phyloP scores from a whole-genome alignment of 768 basidiomycete genomes.

The Tricholoma saponaceum region DNA sequence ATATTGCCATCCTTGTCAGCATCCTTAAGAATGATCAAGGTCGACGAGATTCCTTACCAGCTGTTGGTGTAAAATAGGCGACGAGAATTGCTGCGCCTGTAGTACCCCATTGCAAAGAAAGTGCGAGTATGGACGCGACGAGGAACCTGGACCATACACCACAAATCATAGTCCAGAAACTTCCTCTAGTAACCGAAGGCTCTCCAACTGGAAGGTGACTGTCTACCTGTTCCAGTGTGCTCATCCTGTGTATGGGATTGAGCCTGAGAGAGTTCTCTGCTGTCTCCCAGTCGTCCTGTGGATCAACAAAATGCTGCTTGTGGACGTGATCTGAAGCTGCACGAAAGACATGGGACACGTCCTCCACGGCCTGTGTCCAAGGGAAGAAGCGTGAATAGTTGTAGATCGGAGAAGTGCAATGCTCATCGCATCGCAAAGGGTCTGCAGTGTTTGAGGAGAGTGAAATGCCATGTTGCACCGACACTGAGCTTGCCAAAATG shows the following conservation, averaged over 20 bases:
- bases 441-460: slow-evolving; percentile 7
- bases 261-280: slow-evolving; percentile 2
- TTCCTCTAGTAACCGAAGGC: too few relatives aligned
- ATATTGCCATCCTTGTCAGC: not conserved
- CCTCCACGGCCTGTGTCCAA: slow-evolving; percentile 24
- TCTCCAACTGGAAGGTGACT: too few relatives aligned
- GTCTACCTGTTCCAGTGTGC: too few relatives aligned
- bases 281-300: slow-evolving; percentile 8
- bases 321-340: slow-evolving; percentile 16
- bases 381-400: slow-evolving; percentile 27
- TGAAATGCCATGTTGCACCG: slow-evolving; percentile 16
- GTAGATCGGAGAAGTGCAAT: slow-evolving; percentile 22
- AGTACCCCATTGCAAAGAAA: too few relatives aligned
- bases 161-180: too few relatives aligned
- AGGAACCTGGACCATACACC: too few relatives aligned
- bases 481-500: too few relatives aligned
- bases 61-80: slow-evolving; percentile 22
- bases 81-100: slow-evolving; percentile 20
- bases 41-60: slow-evolving; percentile 10
- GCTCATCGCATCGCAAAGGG: slow-evolving; percentile 16
- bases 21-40: not conserved
- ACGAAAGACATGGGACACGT: slow-evolving; percentile 18
- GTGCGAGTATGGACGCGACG: too few relatives aligned
- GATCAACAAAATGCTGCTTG: slow-evolving; percentile 14
- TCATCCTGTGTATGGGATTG: too few relatives aligned